Evolutionary conservation across 2,329 filamentous ascomycete genomes (phyloP).

Genomic region (Microcyclosporella mali): DNA sequence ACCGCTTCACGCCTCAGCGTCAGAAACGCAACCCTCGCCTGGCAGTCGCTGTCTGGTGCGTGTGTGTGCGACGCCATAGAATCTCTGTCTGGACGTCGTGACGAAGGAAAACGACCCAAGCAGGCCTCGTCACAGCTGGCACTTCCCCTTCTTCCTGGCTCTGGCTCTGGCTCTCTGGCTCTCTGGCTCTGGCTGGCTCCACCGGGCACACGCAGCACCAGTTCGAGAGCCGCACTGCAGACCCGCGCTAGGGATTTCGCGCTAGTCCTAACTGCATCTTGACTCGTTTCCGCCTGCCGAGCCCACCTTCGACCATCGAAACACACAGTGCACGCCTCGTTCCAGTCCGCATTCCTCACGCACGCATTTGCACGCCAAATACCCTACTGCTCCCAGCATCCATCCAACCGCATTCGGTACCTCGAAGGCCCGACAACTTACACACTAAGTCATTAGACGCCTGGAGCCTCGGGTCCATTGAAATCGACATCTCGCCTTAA

Average conservation of each 20-base stretch:
- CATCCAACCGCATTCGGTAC: neutral
- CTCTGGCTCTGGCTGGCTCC: too few species aligned
- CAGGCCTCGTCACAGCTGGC: neutral
- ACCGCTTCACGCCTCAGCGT: too few species aligned
- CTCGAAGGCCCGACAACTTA: neutral
- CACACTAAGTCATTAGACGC: too few species aligned
- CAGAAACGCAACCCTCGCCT: conserved; percentile 5
- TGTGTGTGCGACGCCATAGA: too few species aligned
- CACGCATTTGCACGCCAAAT: neutral
- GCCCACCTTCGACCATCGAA: neutral
- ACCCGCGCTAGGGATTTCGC: neutral
- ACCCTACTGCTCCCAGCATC: too few species aligned
- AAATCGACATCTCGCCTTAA: neutral
- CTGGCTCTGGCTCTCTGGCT: too few species aligned
- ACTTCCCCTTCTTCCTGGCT: conserved; percentile 2
- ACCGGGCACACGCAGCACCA: too few species aligned
- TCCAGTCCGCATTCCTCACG: neutral
- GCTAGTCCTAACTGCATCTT: neutral
- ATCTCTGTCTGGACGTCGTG: too few species aligned
- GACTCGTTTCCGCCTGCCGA: conserved; percentile 3
- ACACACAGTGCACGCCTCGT: too few species aligned
- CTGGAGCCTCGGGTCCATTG: too few species aligned
- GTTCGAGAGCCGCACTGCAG: too few species aligned
- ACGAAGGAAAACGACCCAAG: too few species aligned
- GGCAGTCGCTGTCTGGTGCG: conserved; percentile 4